Conservation (phyloP, 75 land plant genomes). For the Cryptomeria japonica region DNA sequence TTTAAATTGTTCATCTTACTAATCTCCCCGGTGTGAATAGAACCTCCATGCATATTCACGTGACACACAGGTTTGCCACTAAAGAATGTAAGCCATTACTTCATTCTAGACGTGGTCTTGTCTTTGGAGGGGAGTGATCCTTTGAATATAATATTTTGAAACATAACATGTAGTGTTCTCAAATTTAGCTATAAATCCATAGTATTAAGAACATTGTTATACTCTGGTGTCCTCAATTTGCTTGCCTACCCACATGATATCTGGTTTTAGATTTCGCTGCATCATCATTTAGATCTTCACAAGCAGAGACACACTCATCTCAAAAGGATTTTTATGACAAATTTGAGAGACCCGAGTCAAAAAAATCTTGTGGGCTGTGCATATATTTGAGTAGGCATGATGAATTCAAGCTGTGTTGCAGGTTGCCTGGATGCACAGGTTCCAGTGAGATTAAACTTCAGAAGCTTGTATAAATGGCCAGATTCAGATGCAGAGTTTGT, state of each 20-base stretch:
- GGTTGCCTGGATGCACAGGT: constrained; percentile 16
- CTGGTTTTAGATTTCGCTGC: not conserved
- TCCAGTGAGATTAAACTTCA: constrained; percentile 18
- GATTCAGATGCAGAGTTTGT: constrained; percentile 23
- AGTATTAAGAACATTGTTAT: not conserved
- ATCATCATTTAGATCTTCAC: not conserved
- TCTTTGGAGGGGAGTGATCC: not conserved
- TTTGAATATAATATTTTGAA: not conserved
- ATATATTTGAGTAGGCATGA: not conserved
- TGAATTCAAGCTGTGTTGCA: constrained; percentile 17
- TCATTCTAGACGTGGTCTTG: not conserved
- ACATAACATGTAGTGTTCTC: not conserved
- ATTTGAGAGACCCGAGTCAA: not conserved
- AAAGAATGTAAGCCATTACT: not conserved
- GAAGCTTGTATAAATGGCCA: constrained; percentile 20
- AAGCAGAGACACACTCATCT: not conserved
- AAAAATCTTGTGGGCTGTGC: not conserved
- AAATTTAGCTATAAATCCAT: not conserved
- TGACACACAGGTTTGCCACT: too few species aligned
- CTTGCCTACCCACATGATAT: not conserved
- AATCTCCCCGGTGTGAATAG: too few species aligned
- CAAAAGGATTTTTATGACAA: not conserved
- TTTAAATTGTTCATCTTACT: too few species aligned
- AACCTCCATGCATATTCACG: too few species aligned
- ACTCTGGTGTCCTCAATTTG: not conserved